These are phyloP conservation scores for Rhexocercosporidium sp. DNA, from an alignment of 2,329 filamentous ascomycete species.

Conservation along the genomic window DNA sequence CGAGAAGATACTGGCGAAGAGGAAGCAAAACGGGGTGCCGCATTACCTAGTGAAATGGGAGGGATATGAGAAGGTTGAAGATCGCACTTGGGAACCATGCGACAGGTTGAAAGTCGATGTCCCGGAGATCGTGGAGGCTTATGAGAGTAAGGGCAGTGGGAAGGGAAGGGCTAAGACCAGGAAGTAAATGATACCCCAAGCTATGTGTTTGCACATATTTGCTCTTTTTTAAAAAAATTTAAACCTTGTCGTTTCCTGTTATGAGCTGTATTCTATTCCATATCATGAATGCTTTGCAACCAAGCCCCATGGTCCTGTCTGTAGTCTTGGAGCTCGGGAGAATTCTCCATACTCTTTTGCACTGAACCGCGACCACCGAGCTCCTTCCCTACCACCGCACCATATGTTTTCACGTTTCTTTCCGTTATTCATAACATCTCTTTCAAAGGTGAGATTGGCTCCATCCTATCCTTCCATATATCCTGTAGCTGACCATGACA, in stretches of 20 bases:
- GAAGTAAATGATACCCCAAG: constrained; percentile 9
- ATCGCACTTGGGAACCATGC: constrained; percentile 34
- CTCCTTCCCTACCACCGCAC: neutral
- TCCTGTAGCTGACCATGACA: constrained; percentile 19
- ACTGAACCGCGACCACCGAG: neutral
- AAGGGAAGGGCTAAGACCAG: constrained; percentile 8
- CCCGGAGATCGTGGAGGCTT: constrained; percentile 8
- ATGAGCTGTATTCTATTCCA: neutral
- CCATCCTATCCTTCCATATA: constrained; percentile 14
- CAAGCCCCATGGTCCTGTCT: too few relatives aligned
- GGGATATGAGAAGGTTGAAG: constrained; percentile 25
- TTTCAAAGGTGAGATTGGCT: neutral
- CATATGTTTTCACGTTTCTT: neutral
- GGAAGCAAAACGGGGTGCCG: constrained; percentile 19
- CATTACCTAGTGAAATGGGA: constrained; percentile 33
- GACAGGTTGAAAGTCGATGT: constrained; percentile 21
- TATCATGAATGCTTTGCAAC: neutral
- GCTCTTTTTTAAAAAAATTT: neutral
- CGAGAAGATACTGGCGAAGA: constrained; percentile 27
- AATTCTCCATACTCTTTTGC: neutral
- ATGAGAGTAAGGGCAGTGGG: constrained; percentile 5
- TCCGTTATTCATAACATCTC: neutral
- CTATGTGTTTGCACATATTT: neutral
- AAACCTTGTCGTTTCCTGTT: neutral
- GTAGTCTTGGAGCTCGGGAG: neutral